Evolutionary conservation across 202 grass and related monocot genomes (phyloP).

Genomic region (Setaria italica): DNA sequence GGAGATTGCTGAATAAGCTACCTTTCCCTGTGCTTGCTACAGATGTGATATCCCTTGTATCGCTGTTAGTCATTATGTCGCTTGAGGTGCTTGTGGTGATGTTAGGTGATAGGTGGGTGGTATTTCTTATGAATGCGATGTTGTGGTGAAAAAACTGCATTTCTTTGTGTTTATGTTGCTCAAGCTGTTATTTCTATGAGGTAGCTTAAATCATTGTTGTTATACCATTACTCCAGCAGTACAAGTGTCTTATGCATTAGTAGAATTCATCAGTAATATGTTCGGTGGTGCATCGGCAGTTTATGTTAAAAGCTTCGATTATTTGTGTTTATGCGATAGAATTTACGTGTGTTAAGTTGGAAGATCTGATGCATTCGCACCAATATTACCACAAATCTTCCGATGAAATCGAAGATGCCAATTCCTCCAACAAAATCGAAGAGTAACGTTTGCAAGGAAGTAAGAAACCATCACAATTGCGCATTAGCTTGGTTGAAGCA

Average conservation of each 20-base stretch:
- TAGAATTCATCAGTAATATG: neutral
- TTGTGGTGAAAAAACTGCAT: slow-evolving; percentile 47
- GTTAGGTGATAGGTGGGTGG: slow-evolving; percentile 35
- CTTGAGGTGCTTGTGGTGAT: slow-evolving; percentile 52
- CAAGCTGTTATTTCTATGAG: slow-evolving; percentile 15
- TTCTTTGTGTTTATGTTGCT: slow-evolving; percentile 50
- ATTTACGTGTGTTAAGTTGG: too few relatives aligned
- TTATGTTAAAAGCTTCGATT: too few relatives aligned
- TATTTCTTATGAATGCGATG: slow-evolving; percentile 37
- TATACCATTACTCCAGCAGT: neutral
- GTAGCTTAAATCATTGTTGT: slow-evolving; percentile 41
- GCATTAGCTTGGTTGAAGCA: too few relatives aligned
- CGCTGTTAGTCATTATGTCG: slow-evolving; percentile 31
- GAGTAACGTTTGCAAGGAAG: too few relatives aligned
- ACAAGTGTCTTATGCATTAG: neutral
- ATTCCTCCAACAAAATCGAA: too few relatives aligned
- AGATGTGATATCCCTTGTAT: slow-evolving; percentile 47
- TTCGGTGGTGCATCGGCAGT: neutral
- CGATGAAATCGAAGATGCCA: too few relatives aligned
- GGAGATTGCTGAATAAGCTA: slow-evolving; percentile 35
- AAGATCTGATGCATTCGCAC: too few relatives aligned
- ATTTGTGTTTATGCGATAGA: too few relatives aligned
- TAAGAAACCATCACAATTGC: too few relatives aligned
- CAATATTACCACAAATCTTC: too few relatives aligned
- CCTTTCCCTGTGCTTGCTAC: neutral